These are phyloP conservation scores for Stagonosporopsis rhizophila DNA, from an alignment of 2,329 filamentous ascomycete species.

Conservation along the genomic window DNA sequence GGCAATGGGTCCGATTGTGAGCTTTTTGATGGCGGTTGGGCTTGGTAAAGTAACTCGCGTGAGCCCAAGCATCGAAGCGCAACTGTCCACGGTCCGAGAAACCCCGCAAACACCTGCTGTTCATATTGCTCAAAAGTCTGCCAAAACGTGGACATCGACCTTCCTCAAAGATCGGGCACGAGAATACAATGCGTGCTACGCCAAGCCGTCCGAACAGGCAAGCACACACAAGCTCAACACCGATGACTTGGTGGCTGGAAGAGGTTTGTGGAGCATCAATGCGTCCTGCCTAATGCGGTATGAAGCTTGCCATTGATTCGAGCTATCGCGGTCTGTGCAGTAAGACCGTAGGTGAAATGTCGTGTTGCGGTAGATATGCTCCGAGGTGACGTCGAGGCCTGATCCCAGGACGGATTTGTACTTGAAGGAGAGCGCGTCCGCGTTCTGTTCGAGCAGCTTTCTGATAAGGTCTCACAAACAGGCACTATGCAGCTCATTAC, in stretches of 20 bases:
- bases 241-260: slow-evolving; percentile 16
- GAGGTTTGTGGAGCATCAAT: slow-evolving; percentile 11
- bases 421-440: slow-evolving; percentile 9
- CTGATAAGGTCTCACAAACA: not conserved
- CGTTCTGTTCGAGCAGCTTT: slow-evolving; percentile 8
- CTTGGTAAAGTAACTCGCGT: slow-evolving; percentile 29
- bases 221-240: not conserved
- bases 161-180: not conserved
- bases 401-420: slow-evolving; percentile 2
- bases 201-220: not conserved
- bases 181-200: not conserved
- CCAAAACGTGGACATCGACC: not conserved
- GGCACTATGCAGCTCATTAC: slow-evolving; percentile 40
- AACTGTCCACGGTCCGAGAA: not conserved
- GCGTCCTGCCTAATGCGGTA: slow-evolving; percentile 30
- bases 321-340: slow-evolving; percentile 18
- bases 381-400: slow-evolving; percentile 17
- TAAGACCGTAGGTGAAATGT: slow-evolving; percentile 19
- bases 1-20: slow-evolving; percentile 4
- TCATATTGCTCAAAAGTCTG: not conserved
- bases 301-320: slow-evolving; percentile 13
- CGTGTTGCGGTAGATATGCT: slow-evolving; percentile 4
- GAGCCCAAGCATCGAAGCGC: not conserved
- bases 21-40: slow-evolving; percentile 21
- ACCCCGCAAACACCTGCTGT: not conserved